These are phyloP conservation scores for Dalbergia cultrata DNA, from an alignment of 306 rosid species.

Conservation along the genomic window DNA sequence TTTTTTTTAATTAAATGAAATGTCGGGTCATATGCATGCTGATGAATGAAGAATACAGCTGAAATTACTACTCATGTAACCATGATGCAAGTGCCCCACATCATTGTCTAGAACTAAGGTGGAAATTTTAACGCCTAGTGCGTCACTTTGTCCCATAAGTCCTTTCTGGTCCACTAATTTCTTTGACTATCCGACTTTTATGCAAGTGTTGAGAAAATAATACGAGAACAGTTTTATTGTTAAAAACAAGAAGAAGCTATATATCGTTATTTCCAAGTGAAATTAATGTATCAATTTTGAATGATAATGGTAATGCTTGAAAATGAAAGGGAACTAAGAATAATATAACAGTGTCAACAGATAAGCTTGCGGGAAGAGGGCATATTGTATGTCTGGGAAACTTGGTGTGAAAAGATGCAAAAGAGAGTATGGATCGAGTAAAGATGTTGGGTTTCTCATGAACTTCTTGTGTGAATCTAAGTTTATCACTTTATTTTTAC, in stretches of 20 bases:
- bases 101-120: not conserved
- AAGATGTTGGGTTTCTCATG: too few relatives aligned
- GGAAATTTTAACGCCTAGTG: not conserved
- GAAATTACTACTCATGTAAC: conserved; percentile 17
- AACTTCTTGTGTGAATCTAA: too few relatives aligned
- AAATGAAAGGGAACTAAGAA: not conserved
- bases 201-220: too few relatives aligned
- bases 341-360: not conserved
- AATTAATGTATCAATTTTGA: not conserved
- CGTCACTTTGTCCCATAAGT: not conserved
- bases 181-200: not conserved
- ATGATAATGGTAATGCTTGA: too few relatives aligned
- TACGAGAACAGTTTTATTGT: too few relatives aligned
- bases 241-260: too few relatives aligned
- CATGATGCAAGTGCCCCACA: not conserved
- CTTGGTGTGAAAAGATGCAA: not conserved
- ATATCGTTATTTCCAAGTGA: not conserved
- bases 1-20: too few relatives aligned
- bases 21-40: not conserved
- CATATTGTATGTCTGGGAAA: conserved; percentile 5
- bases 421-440: too few relatives aligned
- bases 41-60: not conserved
- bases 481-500: too few relatives aligned
- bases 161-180: not conserved
- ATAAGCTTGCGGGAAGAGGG: not conserved